A percentile compares a stretch with the other conserved stretches of the same genome.
Conservation (phyloP, 805 yeast species). For the Candida stauntonica region DNA sequence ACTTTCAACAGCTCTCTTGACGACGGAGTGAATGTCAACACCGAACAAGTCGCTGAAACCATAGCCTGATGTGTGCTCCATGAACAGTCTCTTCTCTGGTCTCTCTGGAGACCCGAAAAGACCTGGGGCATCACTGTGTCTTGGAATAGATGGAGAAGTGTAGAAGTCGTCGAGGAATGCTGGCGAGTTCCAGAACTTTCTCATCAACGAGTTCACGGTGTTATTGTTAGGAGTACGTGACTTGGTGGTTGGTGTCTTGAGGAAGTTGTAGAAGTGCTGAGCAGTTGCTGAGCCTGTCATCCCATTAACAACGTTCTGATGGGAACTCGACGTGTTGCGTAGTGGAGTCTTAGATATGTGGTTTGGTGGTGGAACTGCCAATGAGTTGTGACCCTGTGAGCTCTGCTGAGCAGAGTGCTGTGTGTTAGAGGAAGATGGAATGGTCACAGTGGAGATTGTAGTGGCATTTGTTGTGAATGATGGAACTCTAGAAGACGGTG, state of each 20-base stretch:
- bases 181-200: conserved; percentile 62
- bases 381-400: background rate
- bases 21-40: conserved; percentile 49
- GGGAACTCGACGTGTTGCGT: conserved; percentile 15
- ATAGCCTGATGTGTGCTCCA: conserved; percentile 15
- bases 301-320: conserved; percentile 11
- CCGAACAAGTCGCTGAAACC: conserved; percentile 45
- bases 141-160: conserved; percentile 41
- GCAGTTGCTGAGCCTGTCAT: conserved; percentile 10
- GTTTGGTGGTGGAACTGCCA: background rate
- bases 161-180: conserved; percentile 64
- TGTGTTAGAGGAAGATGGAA: background rate
- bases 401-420: background rate
- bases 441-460: background rate
- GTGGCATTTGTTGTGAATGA: background rate
- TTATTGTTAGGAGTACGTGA: conserved; percentile 24
- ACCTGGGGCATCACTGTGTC: conserved; percentile 29
- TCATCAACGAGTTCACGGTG: conserved; percentile 35
- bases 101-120: conserved; percentile 35
- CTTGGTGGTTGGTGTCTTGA: conserved; percentile 29
- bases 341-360: conserved; percentile 32
- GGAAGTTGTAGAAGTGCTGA: conserved; percentile 18
- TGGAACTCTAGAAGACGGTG: conserved; percentile 40
- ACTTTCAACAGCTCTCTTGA: conserved; percentile 39
- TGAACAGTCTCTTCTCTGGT: conserved; percentile 8